phyloP scores from a whole-genome alignment of 2,329 filamentous ascomycete genomes.

The Myriosclerotinia scirpicola region DNA sequence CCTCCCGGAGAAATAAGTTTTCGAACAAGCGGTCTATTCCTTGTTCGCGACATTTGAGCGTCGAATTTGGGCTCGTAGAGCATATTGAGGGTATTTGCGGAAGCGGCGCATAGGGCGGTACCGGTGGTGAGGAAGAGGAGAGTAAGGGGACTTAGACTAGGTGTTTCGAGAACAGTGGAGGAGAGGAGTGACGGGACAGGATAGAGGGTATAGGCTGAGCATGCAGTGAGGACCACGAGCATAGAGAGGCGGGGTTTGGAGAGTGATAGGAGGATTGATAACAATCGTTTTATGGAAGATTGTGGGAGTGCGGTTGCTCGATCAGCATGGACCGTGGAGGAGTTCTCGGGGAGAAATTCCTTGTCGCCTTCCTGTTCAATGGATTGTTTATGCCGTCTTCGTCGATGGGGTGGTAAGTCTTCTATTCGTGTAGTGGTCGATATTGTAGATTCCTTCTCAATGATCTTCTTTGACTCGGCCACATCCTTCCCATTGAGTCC shows the following conservation, averaged over 20 bases:
- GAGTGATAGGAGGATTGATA: slow-evolving; percentile 83
- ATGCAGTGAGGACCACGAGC: slow-evolving; percentile 86
- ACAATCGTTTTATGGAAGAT: slow-evolving; percentile 60
- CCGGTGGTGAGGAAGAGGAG: slow-evolving; percentile 88
- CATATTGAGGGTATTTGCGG: slow-evolving; percentile 96
- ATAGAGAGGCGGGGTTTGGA: slow-evolving; percentile 94
- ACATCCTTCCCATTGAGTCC: slow-evolving; percentile 27
- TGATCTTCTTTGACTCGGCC: neutral
- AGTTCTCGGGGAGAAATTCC: slow-evolving; percentile 47
- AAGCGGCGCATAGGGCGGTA: slow-evolving; percentile 84
- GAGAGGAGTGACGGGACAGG: slow-evolving; percentile 84
- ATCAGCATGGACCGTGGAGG: slow-evolving; percentile 57
- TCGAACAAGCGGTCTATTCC: slow-evolving; percentile 85
- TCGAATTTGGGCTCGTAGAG: slow-evolving; percentile 89
- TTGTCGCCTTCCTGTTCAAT: slow-evolving; percentile 30
- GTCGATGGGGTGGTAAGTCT: slow-evolving; percentile 39
- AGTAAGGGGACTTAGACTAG: slow-evolving; percentile 86
- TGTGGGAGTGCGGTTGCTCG: slow-evolving; percentile 51
- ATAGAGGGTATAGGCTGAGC: slow-evolving; percentile 88
- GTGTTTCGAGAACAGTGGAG: slow-evolving; percentile 61
- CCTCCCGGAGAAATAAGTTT: slow-evolving; percentile 69
- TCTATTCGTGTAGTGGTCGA: slow-evolving; percentile 19
- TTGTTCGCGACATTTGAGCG: slow-evolving; percentile 88
- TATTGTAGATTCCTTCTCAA: neutral
- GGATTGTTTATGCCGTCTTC: slow-evolving; percentile 36